Conservation (phyloP, 208 protist species). For the Herpetomonas muscarum region DNA sequence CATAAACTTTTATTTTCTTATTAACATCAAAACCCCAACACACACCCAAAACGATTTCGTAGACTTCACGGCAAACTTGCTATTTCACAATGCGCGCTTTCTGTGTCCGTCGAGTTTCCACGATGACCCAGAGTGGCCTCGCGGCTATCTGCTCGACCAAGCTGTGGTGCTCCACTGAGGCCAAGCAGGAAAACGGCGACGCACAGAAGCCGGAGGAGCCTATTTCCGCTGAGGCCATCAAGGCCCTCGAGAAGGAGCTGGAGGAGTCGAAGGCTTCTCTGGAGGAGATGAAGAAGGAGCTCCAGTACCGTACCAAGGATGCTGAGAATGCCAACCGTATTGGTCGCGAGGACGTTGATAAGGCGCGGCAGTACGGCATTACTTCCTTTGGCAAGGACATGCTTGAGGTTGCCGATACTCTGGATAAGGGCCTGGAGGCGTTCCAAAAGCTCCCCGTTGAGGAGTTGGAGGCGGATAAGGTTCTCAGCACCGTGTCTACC, state of each 20-base stretch:
- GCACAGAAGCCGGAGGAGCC: conserved; percentile 41
- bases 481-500: conserved; percentile 61
- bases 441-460: conserved; percentile 45
- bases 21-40: not conserved
- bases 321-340: conserved; percentile 87
- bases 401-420: conserved; percentile 89
- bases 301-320: conserved; percentile 84
- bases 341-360: conserved; percentile 86
- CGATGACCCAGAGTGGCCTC: conserved; percentile 8
- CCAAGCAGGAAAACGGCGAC: conserved; percentile 14
- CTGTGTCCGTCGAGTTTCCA: conserved; percentile 7
- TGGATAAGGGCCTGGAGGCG: conserved; percentile 84
- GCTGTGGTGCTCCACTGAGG: conserved; percentile 36
- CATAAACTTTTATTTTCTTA: not conserved
- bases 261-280: conserved; percentile 49
- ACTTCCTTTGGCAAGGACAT: conserved; percentile 90
- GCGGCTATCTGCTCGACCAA: conserved; percentile 16
- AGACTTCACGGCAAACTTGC: not conserved
- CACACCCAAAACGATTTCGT: conserved; percentile 4
- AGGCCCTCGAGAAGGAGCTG: conserved; percentile 53
- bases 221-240: conserved; percentile 16
- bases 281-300: conserved; percentile 78
- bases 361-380: conserved; percentile 86
- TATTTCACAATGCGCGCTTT: conserved; percentile 20
- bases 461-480: conserved; percentile 58